A percentile compares a stretch with the other conserved stretches of the same genome.
Evolutionary conservation across 768 basidiomycete species (phyloP).

Genomic region (Rhodotorula taiwanensis): DNA sequence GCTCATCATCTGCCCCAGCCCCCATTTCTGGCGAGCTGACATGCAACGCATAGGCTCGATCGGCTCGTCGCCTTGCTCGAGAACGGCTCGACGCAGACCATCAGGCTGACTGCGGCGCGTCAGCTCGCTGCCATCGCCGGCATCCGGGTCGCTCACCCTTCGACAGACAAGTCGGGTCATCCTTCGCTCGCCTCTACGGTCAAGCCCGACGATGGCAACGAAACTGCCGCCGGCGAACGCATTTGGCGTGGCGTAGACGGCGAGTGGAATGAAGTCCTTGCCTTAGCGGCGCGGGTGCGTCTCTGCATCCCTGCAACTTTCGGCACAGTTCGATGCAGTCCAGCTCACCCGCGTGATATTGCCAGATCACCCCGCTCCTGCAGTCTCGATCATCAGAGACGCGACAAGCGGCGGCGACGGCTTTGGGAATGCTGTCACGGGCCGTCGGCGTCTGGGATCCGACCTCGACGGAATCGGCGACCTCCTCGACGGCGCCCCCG

Average conservation of each 20-base stretch:
- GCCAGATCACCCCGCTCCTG: conserved; percentile 84
- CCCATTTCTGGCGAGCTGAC: no score
- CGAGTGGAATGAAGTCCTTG: conserved; percentile 84
- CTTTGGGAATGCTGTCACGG: conserved; percentile 78
- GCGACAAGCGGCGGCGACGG: conserved; percentile 76
- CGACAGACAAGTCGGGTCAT: conserved; percentile 15
- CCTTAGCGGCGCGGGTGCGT: conserved; percentile 78
- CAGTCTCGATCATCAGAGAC: conserved; percentile 91
- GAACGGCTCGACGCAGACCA: conserved; percentile 81
- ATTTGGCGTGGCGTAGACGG: conserved; percentile 41
- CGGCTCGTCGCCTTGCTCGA: conserved; percentile 91
- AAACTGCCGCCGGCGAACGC: background rate
- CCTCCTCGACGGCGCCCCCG: background rate
- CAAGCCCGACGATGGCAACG: conserved; percentile 17
- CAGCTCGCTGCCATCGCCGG: conserved; percentile 88
- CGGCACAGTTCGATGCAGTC: no score
- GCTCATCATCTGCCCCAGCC: background rate
- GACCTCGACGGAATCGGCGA: conserved; percentile 8
- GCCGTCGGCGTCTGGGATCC: conserved; percentile 70
- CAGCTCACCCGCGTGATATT: no score
- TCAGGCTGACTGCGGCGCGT: conserved; percentile 91
- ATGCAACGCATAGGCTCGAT: conserved; percentile 55
- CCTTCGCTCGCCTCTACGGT: conserved; percentile 43
- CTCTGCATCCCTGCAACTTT: no score
- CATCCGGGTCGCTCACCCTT: conserved; percentile 60